phyloP scores from a whole-genome alignment of 139 green algal genomes.

The Dunaliella primolecta region DNA sequence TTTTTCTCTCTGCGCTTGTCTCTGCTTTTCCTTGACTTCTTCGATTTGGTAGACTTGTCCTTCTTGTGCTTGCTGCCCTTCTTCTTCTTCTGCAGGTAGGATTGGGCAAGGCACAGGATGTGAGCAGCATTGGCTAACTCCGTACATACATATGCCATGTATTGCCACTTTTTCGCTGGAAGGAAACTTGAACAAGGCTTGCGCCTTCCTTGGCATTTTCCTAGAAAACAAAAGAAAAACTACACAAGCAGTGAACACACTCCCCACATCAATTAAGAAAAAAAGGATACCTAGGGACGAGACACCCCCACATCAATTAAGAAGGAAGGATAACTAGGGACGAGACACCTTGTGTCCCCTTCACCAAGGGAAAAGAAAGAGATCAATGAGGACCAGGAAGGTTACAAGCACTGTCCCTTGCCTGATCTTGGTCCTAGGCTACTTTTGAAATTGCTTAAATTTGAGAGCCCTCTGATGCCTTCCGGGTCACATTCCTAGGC shows the following conservation, averaged over 20 bases:
- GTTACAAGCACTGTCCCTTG: too few relatives aligned
- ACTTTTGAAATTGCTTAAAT: too few relatives aligned
- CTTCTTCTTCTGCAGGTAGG: constrained; percentile 11
- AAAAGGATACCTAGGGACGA: background rate
- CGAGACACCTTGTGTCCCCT: background rate
- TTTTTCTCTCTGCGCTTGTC: background rate
- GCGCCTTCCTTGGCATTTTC: background rate
- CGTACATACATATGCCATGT: background rate
- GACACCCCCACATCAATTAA: background rate
- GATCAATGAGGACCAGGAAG: too few relatives aligned
- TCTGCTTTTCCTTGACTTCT: too few relatives aligned
- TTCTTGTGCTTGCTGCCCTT: constrained; percentile 10
- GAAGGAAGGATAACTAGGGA: background rate
- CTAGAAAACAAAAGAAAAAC: too few relatives aligned
- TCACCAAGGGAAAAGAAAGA: too few relatives aligned
- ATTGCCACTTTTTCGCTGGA: background rate
- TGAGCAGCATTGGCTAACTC: too few relatives aligned
- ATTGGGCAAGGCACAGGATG: too few relatives aligned
- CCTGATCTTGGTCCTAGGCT: too few relatives aligned
- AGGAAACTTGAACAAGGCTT: background rate
- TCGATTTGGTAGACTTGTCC: background rate
- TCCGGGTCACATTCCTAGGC: too few relatives aligned
- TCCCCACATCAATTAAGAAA: background rate
- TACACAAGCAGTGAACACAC: too few relatives aligned
- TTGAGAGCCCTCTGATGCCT: too few relatives aligned